phyloP scores from a whole-genome alignment of 805 yeast genomes.

The Scheffersomyces ergatensis region DNA sequence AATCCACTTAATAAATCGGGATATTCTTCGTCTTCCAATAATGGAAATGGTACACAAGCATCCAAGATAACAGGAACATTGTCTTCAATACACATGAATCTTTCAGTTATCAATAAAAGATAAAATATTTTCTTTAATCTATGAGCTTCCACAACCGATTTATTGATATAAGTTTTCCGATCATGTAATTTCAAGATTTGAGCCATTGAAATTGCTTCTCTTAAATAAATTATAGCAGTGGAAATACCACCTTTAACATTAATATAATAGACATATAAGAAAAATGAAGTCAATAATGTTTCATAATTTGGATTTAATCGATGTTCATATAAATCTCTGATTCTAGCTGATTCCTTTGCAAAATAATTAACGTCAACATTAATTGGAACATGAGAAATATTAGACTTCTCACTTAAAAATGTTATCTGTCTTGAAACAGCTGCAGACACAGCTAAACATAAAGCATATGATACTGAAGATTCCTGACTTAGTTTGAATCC shows the following conservation, averaged over 20 bases:
- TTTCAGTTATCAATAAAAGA: slow-evolving; percentile 33
- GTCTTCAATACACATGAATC: slow-evolving; percentile 36
- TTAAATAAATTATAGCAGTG: slow-evolving; percentile 29
- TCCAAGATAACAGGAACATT: slow-evolving; percentile 33
- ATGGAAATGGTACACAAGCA: slow-evolving; percentile 29
- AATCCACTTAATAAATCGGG: slow-evolving; percentile 29
- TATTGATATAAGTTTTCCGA: slow-evolving; percentile 18
- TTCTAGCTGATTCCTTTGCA: slow-evolving; percentile 23
- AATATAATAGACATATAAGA: slow-evolving; percentile 31
- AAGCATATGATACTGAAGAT: slow-evolving; percentile 15
- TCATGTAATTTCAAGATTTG: slow-evolving; percentile 32
- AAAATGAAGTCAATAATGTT: slow-evolving; percentile 29
- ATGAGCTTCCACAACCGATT: slow-evolving; percentile 30
- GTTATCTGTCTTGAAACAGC: slow-evolving; percentile 25
- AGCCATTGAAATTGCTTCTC: slow-evolving; percentile 36
- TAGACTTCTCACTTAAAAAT: slow-evolving; percentile 10
- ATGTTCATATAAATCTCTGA: slow-evolving; percentile 24
- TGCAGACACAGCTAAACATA: slow-evolving; percentile 33
- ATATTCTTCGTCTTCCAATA: slow-evolving; percentile 31
- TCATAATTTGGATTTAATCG: slow-evolving; percentile 21
- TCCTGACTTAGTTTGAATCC: slow-evolving; percentile 5
- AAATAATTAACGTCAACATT: slow-evolving; percentile 14
- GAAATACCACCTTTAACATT: slow-evolving; percentile 22
- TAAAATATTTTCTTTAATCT: slow-evolving; percentile 33
- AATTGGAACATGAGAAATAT: slow-evolving; percentile 15